phyloP scores from a whole-genome alignment of 164 flowering plant species.

The Paratinospora sagittata region DNA sequence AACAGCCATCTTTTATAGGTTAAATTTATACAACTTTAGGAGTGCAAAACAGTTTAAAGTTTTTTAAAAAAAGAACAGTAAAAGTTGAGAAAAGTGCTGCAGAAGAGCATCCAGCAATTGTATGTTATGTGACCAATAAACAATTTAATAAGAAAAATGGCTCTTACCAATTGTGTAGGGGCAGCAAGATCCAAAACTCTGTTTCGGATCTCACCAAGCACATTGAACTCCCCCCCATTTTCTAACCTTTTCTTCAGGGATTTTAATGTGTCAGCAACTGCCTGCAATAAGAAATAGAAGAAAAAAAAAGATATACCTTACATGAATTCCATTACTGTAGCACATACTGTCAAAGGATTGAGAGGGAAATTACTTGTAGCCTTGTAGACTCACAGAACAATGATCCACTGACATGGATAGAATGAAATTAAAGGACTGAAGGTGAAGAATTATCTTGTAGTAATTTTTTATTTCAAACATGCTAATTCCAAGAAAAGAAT shows the following conservation, averaged over 20 bases:
- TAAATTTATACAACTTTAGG: neutral
- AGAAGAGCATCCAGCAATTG: neutral
- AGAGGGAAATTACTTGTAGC: neutral
- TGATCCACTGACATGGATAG: neutral
- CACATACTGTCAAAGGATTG: neutral
- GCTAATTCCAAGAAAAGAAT: too few species aligned
- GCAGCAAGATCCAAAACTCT: conserved; percentile 71
- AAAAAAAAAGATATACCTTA: neutral
- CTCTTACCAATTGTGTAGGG: conserved; percentile 67
- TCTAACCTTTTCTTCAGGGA: conserved; percentile 49
- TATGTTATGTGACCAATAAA: neutral
- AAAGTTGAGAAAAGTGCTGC: neutral
- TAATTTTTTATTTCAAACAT: too few species aligned
- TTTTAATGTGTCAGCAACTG: conserved; percentile 46
- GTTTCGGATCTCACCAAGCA: conserved; percentile 66
- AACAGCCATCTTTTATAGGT: neutral
- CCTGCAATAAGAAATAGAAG: conserved; percentile 33
- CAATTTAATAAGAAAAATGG: neutral
- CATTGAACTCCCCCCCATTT: conserved; percentile 45
- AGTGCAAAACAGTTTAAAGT: neutral
- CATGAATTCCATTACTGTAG: neutral
- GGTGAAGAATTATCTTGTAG: neutral
- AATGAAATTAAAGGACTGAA: neutral
- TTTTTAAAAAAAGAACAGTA: too few species aligned
- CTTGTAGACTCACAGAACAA: neutral